Evolutionary conservation across 2,329 filamentous ascomycete species (phyloP).

Genomic region (Xylaria sp.): DNA sequence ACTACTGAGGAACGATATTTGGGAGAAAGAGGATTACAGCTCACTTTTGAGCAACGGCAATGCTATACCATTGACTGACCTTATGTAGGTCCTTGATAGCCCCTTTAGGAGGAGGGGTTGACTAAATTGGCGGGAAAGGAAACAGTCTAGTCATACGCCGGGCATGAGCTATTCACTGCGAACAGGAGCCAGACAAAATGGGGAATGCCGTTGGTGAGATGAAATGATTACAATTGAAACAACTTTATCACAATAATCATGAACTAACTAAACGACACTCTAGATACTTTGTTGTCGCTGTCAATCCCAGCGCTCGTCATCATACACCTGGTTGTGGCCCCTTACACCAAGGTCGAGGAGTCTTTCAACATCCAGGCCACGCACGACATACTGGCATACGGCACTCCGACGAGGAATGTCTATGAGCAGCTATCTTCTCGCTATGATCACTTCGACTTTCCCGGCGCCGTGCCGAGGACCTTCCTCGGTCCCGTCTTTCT

Average conservation of each 20-base stretch:
- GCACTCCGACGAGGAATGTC: conserved; percentile 71
- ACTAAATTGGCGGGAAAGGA: neutral
- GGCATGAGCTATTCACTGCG: neutral
- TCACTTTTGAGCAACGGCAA: neutral
- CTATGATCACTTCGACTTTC: conserved; percentile 92
- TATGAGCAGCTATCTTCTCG: conserved; percentile 64
- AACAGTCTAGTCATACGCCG: neutral
- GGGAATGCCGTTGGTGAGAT: conserved; percentile 42
- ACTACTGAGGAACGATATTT: neutral
- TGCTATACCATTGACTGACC: conserved; percentile 12
- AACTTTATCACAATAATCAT: conserved; percentile 1
- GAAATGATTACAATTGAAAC: neutral
- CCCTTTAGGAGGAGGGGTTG: neutral
- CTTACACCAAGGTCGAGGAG: conserved; percentile 98
- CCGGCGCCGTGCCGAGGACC: conserved; percentile 89
- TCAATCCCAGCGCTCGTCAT: conserved; percentile 72
- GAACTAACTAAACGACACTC: conserved; percentile 15
- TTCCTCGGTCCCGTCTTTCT: conserved; percentile 86
- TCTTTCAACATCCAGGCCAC: conserved; percentile 97
- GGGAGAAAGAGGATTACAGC: neutral
- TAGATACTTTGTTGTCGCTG: conserved; percentile 62
- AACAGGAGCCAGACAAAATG: conserved; percentile 37
- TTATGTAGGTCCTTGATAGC: neutral
- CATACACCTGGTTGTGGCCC: conserved; percentile 77
- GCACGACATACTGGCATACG: conserved; percentile 88